Conservation (phyloP, 352 stramenopile genomes). For the Pythium graminicola region DNA sequence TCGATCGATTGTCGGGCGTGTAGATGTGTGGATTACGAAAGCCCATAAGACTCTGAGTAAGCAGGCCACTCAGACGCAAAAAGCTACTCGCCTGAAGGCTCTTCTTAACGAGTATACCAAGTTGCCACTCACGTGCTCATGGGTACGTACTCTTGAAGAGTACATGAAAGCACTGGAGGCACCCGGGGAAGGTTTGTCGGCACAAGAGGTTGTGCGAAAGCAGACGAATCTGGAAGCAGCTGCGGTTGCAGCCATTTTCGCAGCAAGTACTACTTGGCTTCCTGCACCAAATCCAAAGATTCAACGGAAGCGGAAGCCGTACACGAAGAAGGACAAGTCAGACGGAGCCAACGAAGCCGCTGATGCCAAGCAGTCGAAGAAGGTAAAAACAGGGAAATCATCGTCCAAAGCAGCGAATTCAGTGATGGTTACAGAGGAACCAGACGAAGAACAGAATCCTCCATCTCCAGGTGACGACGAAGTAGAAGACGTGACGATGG, state of each 20-base stretch:
- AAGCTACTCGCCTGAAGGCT: constrained; percentile 50
- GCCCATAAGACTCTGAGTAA: constrained; percentile 76
- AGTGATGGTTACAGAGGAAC: not conserved
- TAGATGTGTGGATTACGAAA: constrained; percentile 77
- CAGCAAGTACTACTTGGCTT: constrained; percentile 16
- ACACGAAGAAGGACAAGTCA: constrained; percentile 56
- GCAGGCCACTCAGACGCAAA: constrained; percentile 47
- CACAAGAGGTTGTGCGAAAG: constrained; percentile 29
- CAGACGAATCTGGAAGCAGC: constrained; percentile 27
- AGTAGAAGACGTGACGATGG: constrained; percentile 19
- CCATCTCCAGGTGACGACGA: not conserved
- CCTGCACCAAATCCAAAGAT: constrained; percentile 28
- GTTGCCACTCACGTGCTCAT: constrained; percentile 66
- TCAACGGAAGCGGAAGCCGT: constrained; percentile 60
- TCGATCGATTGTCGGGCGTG: constrained; percentile 60
- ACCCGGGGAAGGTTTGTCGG: constrained; percentile 24
- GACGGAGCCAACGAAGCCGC: constrained; percentile 1
- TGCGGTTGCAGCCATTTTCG: constrained; percentile 23
- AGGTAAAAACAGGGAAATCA: constrained; percentile 47
- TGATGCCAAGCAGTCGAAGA: constrained; percentile 18
- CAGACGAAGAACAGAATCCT: constrained; percentile 13
- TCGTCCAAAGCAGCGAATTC: not conserved
- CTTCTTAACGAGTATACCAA: constrained; percentile 88
- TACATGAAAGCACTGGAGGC: constrained; percentile 21
- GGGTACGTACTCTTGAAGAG: constrained; percentile 26